Percentiles rank a stretch among this genome's conserved stretches.
phyloP scores from a whole-genome alignment of 768 basidiomycete genomes.

The Trametes sanguinea region DNA sequence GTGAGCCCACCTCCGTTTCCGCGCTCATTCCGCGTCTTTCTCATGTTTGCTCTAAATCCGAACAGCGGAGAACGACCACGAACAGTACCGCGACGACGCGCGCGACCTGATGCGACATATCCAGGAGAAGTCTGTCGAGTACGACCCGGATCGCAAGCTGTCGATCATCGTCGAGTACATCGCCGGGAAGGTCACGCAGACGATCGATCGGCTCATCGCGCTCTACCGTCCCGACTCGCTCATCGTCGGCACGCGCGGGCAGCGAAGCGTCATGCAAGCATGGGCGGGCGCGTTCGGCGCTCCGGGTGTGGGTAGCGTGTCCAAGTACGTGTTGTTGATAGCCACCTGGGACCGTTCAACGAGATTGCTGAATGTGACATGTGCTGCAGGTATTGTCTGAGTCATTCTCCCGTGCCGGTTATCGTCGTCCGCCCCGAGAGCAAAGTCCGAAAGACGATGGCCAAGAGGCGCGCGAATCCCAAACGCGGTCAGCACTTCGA shows the following conservation, averaged over 20 bases:
- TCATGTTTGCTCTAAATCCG: too few species aligned
- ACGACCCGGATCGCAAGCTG: slow-evolving; percentile 79
- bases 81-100: slow-evolving; percentile 81
- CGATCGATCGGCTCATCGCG: slow-evolving; percentile 89
- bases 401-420: slow-evolving; percentile 92
- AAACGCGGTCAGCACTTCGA: slow-evolving; percentile 86
- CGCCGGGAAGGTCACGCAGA: slow-evolving; percentile 85
- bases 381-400: slow-evolving; percentile 70
- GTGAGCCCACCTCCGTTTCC: slow-evolving; percentile 41
- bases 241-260: slow-evolving; percentile 88
- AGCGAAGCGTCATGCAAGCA: slow-evolving; percentile 53
- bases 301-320: slow-evolving; percentile 64
- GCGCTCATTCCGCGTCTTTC: too few species aligned
- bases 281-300: slow-evolving; percentile 53
- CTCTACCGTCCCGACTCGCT: slow-evolving; percentile 91
- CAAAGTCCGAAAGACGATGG: slow-evolving; percentile 80
- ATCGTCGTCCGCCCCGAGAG: slow-evolving; percentile 92
- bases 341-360: too few species aligned
- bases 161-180: slow-evolving; percentile 94
- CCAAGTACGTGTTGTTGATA: slow-evolving; percentile 38
- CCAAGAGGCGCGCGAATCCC: slow-evolving; percentile 85
- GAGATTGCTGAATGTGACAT: background rate
- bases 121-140: slow-evolving; percentile 79
- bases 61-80: slow-evolving; percentile 68
- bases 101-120: slow-evolving; percentile 76